phyloP scores from a whole-genome alignment of 2,329 filamentous ascomycete species.

The Ilyonectria robusta region DNA sequence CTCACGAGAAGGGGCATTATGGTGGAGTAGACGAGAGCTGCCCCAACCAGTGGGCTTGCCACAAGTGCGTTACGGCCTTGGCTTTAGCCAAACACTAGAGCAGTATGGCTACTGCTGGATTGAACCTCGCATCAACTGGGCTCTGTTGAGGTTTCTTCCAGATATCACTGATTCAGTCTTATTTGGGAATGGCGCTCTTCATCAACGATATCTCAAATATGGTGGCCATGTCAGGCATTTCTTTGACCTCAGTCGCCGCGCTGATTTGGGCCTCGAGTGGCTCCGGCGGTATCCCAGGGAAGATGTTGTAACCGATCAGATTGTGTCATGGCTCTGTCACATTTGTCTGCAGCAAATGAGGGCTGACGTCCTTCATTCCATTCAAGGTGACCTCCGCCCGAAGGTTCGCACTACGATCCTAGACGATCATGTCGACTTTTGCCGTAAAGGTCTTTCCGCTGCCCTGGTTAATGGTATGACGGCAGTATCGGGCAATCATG shows the following conservation, averaged over 20 bases:
- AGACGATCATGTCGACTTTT: constrained; percentile 18
- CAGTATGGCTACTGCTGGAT: constrained; percentile 24
- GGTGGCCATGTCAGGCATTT: constrained; percentile 18
- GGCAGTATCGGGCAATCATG: constrained; percentile 11
- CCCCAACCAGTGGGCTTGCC: neutral
- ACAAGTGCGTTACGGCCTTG: constrained; percentile 12
- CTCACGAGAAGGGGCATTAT: constrained; percentile 23
- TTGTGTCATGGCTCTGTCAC: constrained; percentile 21
- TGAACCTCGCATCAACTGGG: constrained; percentile 20
- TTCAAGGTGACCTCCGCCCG: neutral
- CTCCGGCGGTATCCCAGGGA: constrained; percentile 4
- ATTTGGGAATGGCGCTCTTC: constrained; percentile 21
- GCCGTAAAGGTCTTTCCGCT: constrained; percentile 16
- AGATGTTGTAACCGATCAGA: constrained; percentile 3
- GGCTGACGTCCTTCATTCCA: constrained; percentile 13
- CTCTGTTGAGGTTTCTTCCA: constrained; percentile 21
- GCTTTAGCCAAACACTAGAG: constrained; percentile 26
- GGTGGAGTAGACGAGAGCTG: constrained; percentile 20
- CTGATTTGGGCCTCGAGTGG: constrained; percentile 20
- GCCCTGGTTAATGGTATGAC: constrained; percentile 14
- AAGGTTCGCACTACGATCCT: constrained; percentile 5
- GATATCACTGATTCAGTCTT: constrained; percentile 16
- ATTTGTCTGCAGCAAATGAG: constrained; percentile 25
- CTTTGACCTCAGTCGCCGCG: constrained; percentile 20
- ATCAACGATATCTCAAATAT: constrained; percentile 17